Conservation (phyloP, 805 yeast genomes). For the Scheffersomyces ergatensis region DNA sequence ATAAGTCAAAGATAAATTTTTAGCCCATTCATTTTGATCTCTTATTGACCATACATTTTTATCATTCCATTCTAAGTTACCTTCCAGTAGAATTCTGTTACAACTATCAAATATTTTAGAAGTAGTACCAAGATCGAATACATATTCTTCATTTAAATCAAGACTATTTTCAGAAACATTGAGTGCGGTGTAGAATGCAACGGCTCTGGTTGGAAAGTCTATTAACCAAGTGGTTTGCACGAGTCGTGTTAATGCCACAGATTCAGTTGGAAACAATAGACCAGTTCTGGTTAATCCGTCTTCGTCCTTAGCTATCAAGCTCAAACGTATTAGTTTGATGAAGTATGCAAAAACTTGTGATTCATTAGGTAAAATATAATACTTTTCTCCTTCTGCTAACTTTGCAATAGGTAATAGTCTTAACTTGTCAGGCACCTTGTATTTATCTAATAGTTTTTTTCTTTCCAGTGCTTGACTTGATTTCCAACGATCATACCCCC, state of each 20-base stretch:
- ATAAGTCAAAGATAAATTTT: constrained; percentile 44
- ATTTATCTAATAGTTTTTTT: constrained; percentile 23
- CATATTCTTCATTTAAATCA: constrained; percentile 15
- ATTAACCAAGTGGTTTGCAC: constrained; percentile 48
- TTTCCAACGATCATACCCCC: constrained; percentile 31
- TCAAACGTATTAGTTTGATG: background rate
- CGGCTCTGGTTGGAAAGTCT: constrained; percentile 46
- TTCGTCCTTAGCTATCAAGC: background rate
- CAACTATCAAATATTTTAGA: constrained; percentile 24
- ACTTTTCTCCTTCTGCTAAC: constrained; percentile 34
- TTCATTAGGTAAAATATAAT: constrained; percentile 28
- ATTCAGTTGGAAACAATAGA: background rate
- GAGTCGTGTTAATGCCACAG: background rate
- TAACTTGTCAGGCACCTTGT: constrained; percentile 30
- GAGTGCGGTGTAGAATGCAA: constrained; percentile 50
- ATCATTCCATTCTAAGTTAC: constrained; percentile 28
- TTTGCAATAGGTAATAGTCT: constrained; percentile 29
- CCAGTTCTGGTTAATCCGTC: background rate
- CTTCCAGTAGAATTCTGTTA: constrained; percentile 29
- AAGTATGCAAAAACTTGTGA: background rate
- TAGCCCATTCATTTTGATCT: constrained; percentile 52
- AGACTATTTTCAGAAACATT: constrained; percentile 10
- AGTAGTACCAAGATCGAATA: constrained; percentile 29
- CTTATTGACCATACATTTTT: constrained; percentile 30
- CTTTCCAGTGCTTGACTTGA: constrained; percentile 11